phyloP scores from a whole-genome alignment of 805 yeast species.

The Vanderwaltozyma tropicalis region DNA sequence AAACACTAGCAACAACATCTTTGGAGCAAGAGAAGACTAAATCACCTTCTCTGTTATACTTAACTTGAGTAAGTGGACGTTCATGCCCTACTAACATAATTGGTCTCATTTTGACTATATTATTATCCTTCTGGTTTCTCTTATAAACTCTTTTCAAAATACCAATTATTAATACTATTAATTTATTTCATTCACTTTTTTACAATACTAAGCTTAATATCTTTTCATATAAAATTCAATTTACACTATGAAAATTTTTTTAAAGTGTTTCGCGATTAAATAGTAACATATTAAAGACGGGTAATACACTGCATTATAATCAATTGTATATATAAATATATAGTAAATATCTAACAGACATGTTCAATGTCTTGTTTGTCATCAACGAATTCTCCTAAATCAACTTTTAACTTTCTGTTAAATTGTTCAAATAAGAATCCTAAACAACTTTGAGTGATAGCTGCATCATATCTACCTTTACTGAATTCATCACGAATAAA shows the following conservation, averaged over 20 bases:
- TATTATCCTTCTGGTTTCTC: too few species aligned
- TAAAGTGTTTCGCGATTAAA: too few species aligned
- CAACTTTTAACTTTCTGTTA: conserved; percentile 54
- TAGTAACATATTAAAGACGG: neutral
- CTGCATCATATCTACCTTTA: conserved; percentile 78
- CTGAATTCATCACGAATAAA: conserved; percentile 69
- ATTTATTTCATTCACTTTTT: too few species aligned
- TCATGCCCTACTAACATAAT: conserved; percentile 83
- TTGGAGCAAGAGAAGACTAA: conserved; percentile 84
- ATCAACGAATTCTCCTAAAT: conserved; percentile 55
- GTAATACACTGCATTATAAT: neutral
- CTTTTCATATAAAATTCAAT: too few species aligned
- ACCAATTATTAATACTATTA: neutral
- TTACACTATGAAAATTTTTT: too few species aligned
- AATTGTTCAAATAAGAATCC: conserved; percentile 63
- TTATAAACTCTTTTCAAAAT: neutral
- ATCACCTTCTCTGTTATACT: conserved; percentile 93
- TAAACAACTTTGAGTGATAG: conserved; percentile 55
- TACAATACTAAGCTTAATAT: too few species aligned
- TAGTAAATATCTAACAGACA: conserved; percentile 38
- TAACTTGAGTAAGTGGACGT: conserved; percentile 94
- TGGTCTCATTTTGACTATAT: conserved; percentile 42
- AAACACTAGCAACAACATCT: conserved; percentile 79
- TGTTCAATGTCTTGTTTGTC: conserved; percentile 43
- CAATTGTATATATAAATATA: neutral